A percentile compares a stretch with the other conserved stretches of the same genome.
These are phyloP conservation scores for Amylocarpus encephaloides DNA, from an alignment of 2,329 filamentous ascomycete species.

Conservation along the genomic window DNA sequence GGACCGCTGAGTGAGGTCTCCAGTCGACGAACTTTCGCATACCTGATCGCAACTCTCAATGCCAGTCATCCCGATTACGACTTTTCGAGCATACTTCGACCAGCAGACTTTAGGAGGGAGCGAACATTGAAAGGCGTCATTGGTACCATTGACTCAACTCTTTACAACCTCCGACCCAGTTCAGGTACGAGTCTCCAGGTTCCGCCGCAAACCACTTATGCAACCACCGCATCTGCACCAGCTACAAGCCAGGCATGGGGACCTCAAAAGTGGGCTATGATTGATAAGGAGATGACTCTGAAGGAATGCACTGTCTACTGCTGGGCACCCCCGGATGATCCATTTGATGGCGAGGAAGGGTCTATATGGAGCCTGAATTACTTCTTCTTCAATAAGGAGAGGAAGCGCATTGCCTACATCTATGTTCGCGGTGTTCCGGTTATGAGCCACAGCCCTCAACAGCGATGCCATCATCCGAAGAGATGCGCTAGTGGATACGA, in stretches of 20 bases:
- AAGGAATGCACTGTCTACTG: constrained; percentile 85
- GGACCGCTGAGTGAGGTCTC: constrained; percentile 82
- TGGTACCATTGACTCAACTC: constrained; percentile 77
- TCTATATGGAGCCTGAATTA: constrained; percentile 95
- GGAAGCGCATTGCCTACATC: constrained; percentile 90
- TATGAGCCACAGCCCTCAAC: constrained; percentile 55
- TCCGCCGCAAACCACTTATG: constrained; percentile 34
- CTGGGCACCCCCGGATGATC: constrained; percentile 83
- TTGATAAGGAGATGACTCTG: constrained; percentile 92
- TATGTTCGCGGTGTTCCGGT: constrained; percentile 85
- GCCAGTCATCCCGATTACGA: constrained; percentile 96
- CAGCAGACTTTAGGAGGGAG: constrained; percentile 84
- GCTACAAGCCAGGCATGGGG: constrained; percentile 64
- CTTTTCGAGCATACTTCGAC: constrained; percentile 86
- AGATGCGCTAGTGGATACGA: constrained; percentile 31
- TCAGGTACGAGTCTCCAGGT: constrained; percentile 35
- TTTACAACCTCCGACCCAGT: constrained; percentile 76
- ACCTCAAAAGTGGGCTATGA: constrained; percentile 82
- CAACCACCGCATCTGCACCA: constrained; percentile 34
- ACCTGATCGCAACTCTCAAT: constrained; percentile 92
- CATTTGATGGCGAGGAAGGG: constrained; percentile 85
- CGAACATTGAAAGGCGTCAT: constrained; percentile 74
- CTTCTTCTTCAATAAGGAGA: constrained; percentile 92
- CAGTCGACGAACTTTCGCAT: constrained; percentile 87
- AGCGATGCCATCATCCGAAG: constrained; percentile 32